Conservation (phyloP, 2,329 filamentous ascomycete genomes). For the Pseudophaeomoniella oleicola region DNA sequence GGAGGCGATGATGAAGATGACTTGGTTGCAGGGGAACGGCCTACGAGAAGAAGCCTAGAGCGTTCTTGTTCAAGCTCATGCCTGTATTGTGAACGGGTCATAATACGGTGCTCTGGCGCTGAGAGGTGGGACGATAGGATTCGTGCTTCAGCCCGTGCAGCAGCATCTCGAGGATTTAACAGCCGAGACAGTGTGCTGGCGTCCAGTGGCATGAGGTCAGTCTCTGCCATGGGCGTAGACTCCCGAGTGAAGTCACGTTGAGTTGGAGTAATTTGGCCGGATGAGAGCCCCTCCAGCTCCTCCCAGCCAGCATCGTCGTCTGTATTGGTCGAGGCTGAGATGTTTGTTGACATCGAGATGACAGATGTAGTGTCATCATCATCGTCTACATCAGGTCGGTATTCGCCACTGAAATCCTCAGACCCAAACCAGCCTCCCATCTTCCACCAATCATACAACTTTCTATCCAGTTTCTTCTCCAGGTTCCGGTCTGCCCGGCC, state of each 20-base stretch:
- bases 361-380: slow-evolving; percentile 68
- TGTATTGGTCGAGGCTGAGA: slow-evolving; percentile 29
- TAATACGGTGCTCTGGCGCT: slow-evolving; percentile 37
- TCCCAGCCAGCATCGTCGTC: slow-evolving; percentile 32
- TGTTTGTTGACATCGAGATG: slow-evolving; percentile 47
- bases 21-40: slow-evolving; percentile 24
- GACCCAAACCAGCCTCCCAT: slow-evolving; percentile 73
- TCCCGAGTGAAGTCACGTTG: slow-evolving; percentile 35
- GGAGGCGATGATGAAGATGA: slow-evolving; percentile 17
- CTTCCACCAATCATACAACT: slow-evolving; percentile 75
- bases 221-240: slow-evolving; percentile 29
- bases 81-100: slow-evolving; percentile 70
- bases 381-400: slow-evolving; percentile 39
- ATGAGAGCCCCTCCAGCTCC: slow-evolving; percentile 29
- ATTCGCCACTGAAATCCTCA: slow-evolving; percentile 68
- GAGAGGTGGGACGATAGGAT: slow-evolving; percentile 67
- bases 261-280: slow-evolving; percentile 57
- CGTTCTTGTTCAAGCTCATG: slow-evolving; percentile 54
- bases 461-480: slow-evolving; percentile 55
- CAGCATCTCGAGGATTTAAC: slow-evolving; percentile 62
- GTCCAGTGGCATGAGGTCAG: slow-evolving; percentile 48
- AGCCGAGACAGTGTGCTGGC: slow-evolving; percentile 60
- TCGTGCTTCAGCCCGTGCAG: slow-evolving; percentile 67
- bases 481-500: slow-evolving; percentile 22
- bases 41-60: slow-evolving; percentile 49